Evolutionary conservation across 768 basidiomycete species (phyloP), one percentile per base, ranked within the genome.

Genomic region (Neoboletus brunneissimus): DNA sequence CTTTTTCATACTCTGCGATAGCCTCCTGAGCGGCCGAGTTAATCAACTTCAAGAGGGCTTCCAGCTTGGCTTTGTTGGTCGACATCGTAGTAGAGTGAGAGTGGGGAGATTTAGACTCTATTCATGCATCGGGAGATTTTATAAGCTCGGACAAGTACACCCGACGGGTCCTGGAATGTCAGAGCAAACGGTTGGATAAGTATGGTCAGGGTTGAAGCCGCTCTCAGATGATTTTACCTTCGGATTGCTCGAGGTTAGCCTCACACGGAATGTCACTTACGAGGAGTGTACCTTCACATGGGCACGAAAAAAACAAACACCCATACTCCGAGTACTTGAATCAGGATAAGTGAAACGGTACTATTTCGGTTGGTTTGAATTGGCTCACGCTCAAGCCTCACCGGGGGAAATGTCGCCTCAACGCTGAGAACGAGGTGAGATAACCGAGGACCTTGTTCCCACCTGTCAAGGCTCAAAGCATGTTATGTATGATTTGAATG

Each of bases 1-100:
- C 59, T 42, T 60, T 64, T 49, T 68, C 67, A 16, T 76, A 77
- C 42, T 71, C 65, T 46, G 72, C 48, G 8, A 76, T 70, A 37
- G 75, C 71, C 12, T 65, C 60, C 22, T 65, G 61, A 35, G 73
- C 64, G 3, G 77, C 61, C 23, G 64, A 64, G 47, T 64, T 67
- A 6, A 76, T 69, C 44, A 75, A 29, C 55, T 58, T 59, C 46
- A 76, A 54, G 38, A 75, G 68, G 5, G 68, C 45, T 54, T 64
- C 47, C 15, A 73, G 52, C 37, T 67, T 67, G 6, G 55, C 60
- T 58, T 48, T 71, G 52, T 63, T 59, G 22, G 51, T 45, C 22
- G 65, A 64, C 63, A 67, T 67, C 12, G 32, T 48, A 20, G 9
- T 18, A 43, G 32, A 32, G 42, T 37, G 16, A 11, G 22, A 31